Conservation (phyloP, 2,329 filamentous ascomycete genomes). For the Blastomyces silverae region DNA sequence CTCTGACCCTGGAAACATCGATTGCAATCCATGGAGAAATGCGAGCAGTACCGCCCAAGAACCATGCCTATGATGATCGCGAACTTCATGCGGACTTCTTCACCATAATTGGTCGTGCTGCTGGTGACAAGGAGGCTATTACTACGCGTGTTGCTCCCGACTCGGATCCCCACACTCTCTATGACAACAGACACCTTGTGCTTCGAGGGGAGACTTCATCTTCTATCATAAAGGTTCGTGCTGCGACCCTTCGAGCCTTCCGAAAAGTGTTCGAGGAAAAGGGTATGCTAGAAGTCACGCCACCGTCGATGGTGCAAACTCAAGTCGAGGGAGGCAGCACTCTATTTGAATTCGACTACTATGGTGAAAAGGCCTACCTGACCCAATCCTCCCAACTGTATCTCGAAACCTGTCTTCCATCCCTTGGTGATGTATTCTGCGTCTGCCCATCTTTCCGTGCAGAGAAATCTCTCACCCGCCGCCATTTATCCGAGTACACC, state of each 20-base stretch:
- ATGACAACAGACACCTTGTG: slow-evolving; percentile 76
- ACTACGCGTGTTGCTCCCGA: slow-evolving; percentile 71
- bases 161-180: slow-evolving; percentile 63
- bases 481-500: slow-evolving; percentile 92
- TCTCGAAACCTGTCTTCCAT: slow-evolving; percentile 87
- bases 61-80: slow-evolving; percentile 72
- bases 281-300: slow-evolving; percentile 73
- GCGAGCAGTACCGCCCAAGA: slow-evolving; percentile 68
- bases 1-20: slow-evolving; percentile 79
- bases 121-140: slow-evolving; percentile 82
- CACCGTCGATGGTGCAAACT: slow-evolving; percentile 87
- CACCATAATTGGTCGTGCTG: slow-evolving; percentile 68
- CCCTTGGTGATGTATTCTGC: slow-evolving; percentile 91
- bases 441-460: slow-evolving; percentile 98
- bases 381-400: slow-evolving; percentile 97
- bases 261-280: slow-evolving; percentile 69
- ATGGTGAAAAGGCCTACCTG: slow-evolving; percentile 82
- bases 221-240: slow-evolving; percentile 80
- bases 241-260: slow-evolving; percentile 74
- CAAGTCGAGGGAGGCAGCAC: slow-evolving; percentile 90
- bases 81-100: slow-evolving; percentile 90
- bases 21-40: slow-evolving; percentile 79
- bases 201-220: slow-evolving; percentile 77
- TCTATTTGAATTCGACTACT: slow-evolving; percentile 84
- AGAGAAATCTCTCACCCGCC: slow-evolving; percentile 88